Percentiles rank a stretch among this genome's conserved stretches.
Conservation (phyloP, 2,329 filamentous ascomycete genomes). For the Lizonia empirigonia region DNA sequence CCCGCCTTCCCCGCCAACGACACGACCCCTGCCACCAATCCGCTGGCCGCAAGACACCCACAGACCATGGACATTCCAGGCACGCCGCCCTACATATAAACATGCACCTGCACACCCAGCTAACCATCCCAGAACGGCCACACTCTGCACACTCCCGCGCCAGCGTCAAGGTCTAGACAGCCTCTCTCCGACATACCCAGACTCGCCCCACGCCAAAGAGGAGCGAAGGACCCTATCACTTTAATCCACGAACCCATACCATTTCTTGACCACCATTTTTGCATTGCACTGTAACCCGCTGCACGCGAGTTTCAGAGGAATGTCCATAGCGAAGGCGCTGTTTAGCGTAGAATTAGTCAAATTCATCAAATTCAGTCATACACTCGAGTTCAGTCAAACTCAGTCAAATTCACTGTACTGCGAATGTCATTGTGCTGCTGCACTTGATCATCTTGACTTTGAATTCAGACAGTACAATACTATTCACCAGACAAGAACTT, state of each 20-base stretch:
- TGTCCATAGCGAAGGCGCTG: constrained; percentile 2
- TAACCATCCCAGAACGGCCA: constrained; percentile 13
- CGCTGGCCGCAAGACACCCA: constrained; percentile 23
- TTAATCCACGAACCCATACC: constrained; percentile 17
- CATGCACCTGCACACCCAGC: neutral
- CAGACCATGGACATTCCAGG: constrained; percentile 16
- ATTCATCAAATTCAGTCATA: neutral
- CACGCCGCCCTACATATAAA: neutral
- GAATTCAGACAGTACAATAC: no score
- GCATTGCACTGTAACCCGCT: constrained; percentile 9
- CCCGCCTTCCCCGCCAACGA: constrained; percentile 35
- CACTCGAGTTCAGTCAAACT: no score
- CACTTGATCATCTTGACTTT: no score
- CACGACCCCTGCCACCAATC: constrained; percentile 28
- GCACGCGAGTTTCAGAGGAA: neutral
- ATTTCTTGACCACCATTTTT: constrained; percentile 7
- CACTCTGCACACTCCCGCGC: constrained; percentile 19
- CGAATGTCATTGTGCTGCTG: no score
- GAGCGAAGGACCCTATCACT: constrained; percentile 6
- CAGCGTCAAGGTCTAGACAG: constrained; percentile 16
- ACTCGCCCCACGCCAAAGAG: constrained; percentile 2
- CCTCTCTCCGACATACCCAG: constrained; percentile 13
- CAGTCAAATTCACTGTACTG: no score
- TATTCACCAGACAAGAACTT: no score
- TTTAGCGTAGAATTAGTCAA: constrained; percentile 2